These are phyloP conservation scores for Cryphonectria radicalis DNA, from an alignment of 2,329 filamentous ascomycete species.

Conservation along the genomic window DNA sequence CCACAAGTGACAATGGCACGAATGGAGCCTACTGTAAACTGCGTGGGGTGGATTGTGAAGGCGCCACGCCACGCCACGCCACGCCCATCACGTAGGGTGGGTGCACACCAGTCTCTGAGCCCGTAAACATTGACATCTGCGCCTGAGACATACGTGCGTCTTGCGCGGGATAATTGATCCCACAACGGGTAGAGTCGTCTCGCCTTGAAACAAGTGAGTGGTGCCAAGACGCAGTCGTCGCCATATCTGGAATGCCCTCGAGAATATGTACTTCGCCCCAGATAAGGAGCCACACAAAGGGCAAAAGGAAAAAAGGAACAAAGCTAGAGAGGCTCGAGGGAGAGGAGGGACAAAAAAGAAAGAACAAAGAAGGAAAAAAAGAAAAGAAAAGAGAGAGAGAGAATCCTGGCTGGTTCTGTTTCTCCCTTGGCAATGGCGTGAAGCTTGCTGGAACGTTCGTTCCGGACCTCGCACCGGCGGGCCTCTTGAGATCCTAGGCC, in stretches of 20 bases:
- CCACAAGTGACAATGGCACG: neutral
- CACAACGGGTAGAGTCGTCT: neutral
- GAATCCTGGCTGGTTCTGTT: neutral
- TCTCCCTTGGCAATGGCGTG: neutral
- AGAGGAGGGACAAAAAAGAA: too few relatives aligned
- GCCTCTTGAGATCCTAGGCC: neutral
- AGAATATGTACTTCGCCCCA: neutral
- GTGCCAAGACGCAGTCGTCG: slow-evolving; percentile 7
- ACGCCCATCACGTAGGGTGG: neutral
- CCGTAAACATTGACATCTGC: neutral
- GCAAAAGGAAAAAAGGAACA: too few relatives aligned
- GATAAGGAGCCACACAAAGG: neutral
- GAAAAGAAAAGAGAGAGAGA: neutral
- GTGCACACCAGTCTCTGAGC: neutral
- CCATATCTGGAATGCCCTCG: slow-evolving; percentile 1
- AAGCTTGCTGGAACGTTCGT: neutral
- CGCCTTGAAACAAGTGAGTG: neutral
- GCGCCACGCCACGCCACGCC: neutral
- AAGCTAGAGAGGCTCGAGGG: too few relatives aligned
- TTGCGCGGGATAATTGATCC: neutral
- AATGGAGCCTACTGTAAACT: neutral
- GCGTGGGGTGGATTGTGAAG: neutral
- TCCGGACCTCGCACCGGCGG: neutral
- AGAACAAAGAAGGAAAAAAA: neutral
- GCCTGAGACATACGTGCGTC: neutral